These are phyloP conservation scores for Diaporthe helianthi DNA, from an alignment of 2,329 filamentous ascomycete genomes.

Conservation along the genomic window DNA sequence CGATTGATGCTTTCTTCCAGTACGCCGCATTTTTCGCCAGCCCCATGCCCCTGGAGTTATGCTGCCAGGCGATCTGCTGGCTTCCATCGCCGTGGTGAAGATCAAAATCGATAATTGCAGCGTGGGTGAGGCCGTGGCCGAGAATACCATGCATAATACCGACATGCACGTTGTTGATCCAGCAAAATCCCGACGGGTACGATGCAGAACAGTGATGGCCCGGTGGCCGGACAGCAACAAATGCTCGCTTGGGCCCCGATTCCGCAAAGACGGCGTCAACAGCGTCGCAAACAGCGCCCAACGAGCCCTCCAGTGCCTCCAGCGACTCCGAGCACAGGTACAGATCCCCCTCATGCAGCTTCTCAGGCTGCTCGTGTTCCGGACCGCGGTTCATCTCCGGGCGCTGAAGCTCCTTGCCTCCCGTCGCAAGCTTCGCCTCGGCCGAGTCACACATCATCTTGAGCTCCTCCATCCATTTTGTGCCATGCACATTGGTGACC, in stretches of 20 bases:
- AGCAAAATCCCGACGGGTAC: constrained; percentile 94
- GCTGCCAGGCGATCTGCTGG: constrained; percentile 89
- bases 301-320: constrained; percentile 85
- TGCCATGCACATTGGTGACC: constrained; percentile 90
- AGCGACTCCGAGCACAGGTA: constrained; percentile 89
- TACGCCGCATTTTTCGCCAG: constrained; percentile 73
- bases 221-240: constrained; percentile 90
- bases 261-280: constrained; percentile 80
- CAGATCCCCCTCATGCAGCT: constrained; percentile 86
- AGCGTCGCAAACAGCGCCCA: constrained; percentile 93
- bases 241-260: constrained; percentile 74
- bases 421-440: constrained; percentile 76
- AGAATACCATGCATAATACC: constrained; percentile 91
- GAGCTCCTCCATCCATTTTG: constrained; percentile 92
- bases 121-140: constrained; percentile 86
- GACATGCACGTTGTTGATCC: constrained; percentile 98
- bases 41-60: constrained; percentile 74
- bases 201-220: constrained; percentile 94
- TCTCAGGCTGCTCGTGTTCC: constrained; percentile 53
- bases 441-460: constrained; percentile 84
- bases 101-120: constrained; percentile 92
- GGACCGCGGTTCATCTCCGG: constrained; percentile 65
- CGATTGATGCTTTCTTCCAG: constrained; percentile 86
- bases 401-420: constrained; percentile 79
- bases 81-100: constrained; percentile 95